Evolutionary conservation across 2,329 filamentous ascomycete genomes (phyloP).

Genomic region (Ophiostoma himal-ulmi): DNA sequence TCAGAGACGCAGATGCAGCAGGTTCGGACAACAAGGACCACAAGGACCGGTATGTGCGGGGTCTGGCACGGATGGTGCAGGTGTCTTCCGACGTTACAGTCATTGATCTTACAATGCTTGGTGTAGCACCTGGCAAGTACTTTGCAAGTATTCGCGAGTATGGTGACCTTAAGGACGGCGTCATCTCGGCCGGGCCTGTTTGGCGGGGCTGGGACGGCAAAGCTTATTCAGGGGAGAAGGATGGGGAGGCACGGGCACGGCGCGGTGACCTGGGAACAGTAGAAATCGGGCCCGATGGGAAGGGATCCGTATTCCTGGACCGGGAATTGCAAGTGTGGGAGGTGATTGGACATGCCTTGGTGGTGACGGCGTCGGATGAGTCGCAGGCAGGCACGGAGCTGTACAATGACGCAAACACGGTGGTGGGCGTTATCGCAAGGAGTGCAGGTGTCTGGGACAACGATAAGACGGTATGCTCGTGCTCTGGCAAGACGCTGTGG

Average conservation of each 20-base stretch:
- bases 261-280: slow-evolving; percentile 68
- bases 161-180: slow-evolving; percentile 80
- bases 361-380: slow-evolving; percentile 64
- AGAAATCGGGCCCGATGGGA: slow-evolving; percentile 66
- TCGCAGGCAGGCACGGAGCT: slow-evolving; percentile 47
- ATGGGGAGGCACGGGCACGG: slow-evolving; percentile 31
- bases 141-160: slow-evolving; percentile 77
- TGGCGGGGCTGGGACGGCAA: slow-evolving; percentile 52
- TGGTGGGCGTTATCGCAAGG: slow-evolving; percentile 88
- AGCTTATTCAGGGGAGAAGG: slow-evolving; percentile 38
- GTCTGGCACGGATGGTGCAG: slow-evolving; percentile 89
- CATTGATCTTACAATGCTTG: slow-evolving; percentile 80
- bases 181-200: slow-evolving; percentile 73
- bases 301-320: slow-evolving; percentile 75
- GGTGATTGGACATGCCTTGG: slow-evolving; percentile 87
- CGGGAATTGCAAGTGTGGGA: slow-evolving; percentile 87
- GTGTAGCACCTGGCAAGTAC: slow-evolving; percentile 75
- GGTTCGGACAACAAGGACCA: slow-evolving; percentile 32
- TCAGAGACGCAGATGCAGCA: slow-evolving; percentile 10
- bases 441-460: slow-evolving; percentile 99
- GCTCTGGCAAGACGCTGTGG: slow-evolving; percentile 97
- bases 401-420: slow-evolving; percentile 73
- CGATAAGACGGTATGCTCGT: slow-evolving; percentile 96
- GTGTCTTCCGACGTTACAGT: slow-evolving; percentile 72
- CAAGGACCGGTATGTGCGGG: slow-evolving; percentile 60